Evolutionary conservation across 1,284 basidiomycete genomes (phyloP).

Genomic region (Heterobasidion irregulare): DNA sequence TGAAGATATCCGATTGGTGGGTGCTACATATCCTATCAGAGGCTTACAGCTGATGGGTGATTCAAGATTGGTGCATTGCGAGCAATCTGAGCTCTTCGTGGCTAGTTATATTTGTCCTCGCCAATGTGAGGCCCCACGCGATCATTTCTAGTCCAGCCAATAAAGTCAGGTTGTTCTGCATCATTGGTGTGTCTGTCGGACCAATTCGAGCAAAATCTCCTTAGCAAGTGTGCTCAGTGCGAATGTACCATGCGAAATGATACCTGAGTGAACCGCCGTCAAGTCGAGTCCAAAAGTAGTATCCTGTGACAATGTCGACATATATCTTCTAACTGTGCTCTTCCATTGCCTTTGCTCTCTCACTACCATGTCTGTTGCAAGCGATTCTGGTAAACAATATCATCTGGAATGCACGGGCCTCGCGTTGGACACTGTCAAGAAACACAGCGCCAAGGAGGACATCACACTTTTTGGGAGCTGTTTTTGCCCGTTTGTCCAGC

Average conservation of each 20-base stretch:
- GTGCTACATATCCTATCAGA: too few relatives aligned
- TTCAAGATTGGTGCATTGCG: neutral
- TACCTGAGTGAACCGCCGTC: too few relatives aligned
- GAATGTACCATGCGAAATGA: too few relatives aligned
- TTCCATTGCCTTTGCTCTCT: neutral
- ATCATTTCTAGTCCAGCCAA: too few relatives aligned
- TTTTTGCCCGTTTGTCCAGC: conserved; percentile 71
- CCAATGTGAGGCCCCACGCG: neutral
- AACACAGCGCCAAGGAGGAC: conserved; percentile 33
- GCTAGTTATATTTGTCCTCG: neutral
- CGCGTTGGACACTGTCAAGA: conserved; percentile 47
- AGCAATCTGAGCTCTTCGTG: neutral
- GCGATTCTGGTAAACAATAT: conserved; percentile 41
- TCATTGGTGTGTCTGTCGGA: neutral
- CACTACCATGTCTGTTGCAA: conserved; percentile 20
- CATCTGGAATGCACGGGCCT: conserved; percentile 49
- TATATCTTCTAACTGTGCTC: neutral
- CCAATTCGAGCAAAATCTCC: too few relatives aligned
- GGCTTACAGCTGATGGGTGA: neutral
- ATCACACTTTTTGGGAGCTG: conserved; percentile 64
- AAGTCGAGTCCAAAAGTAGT: neutral
- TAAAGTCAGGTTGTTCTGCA: neutral
- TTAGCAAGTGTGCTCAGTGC: too few relatives aligned
- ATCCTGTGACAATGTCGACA: neutral
- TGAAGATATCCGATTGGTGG: neutral